Percentiles rank a stretch among this genome's conserved stretches.
phyloP scores from a whole-genome alignment of 805 yeast species.

The Saturnispora silvae region DNA sequence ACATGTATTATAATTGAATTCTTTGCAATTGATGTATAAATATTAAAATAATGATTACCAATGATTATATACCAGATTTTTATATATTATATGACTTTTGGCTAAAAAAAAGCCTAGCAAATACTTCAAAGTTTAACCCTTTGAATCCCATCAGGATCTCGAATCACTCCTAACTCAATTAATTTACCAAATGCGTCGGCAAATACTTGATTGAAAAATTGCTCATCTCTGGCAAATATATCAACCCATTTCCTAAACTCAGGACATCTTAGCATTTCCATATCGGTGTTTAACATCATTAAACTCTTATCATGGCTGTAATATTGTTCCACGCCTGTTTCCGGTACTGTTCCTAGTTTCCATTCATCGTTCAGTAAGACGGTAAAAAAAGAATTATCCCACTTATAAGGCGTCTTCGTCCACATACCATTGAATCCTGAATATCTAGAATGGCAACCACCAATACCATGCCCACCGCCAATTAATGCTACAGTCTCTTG shows the following conservation, averaged over 20 bases:
- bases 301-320: conserved; percentile 30
- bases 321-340: conserved; percentile 32
- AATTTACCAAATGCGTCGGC: conserved; percentile 57
- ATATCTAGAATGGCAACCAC: conserved; percentile 55
- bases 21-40: too few relatives aligned
- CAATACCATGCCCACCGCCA: conserved; percentile 72
- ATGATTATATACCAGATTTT: too few relatives aligned
- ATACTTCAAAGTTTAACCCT: conserved; percentile 17
- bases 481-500: conserved; percentile 63
- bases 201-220: conserved; percentile 52
- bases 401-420: conserved; percentile 31
- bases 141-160: conserved; percentile 26
- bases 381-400: conserved; percentile 34
- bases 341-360: conserved; percentile 29
- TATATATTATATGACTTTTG: too few relatives aligned
- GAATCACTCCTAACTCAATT: conserved; percentile 34
- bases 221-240: conserved; percentile 57
- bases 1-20: too few relatives aligned
- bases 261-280: conserved; percentile 50
- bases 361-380: conserved; percentile 41
- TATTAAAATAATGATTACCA: too few relatives aligned
- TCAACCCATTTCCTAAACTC: conserved; percentile 51
- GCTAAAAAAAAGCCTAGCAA: too few relatives aligned
- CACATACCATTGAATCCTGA: conserved; percentile 43
- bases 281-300: conserved; percentile 85